Percentiles rank a stretch among this genome's conserved stretches.
Conservation (phyloP, 148 eudicot species). For the Camellia sinensis region DNA sequence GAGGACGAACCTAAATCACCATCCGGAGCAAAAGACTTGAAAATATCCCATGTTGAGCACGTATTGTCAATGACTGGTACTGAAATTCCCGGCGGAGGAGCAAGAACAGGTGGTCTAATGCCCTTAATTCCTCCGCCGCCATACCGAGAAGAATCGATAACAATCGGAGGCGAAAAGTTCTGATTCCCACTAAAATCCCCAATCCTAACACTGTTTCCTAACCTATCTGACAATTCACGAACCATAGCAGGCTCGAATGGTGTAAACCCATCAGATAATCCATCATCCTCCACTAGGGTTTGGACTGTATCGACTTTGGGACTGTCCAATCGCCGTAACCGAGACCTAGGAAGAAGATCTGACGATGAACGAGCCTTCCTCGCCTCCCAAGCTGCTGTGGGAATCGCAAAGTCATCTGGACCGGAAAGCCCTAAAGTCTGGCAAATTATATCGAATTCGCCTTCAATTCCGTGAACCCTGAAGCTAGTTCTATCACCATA, state of each 20-base stretch:
- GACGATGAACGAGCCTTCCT: constrained; percentile 44
- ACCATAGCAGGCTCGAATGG: too few species aligned
- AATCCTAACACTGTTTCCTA: constrained; percentile 17
- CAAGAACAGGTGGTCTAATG: constrained; percentile 53
- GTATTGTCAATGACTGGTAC: constrained; percentile 35
- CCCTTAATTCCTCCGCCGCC: constrained; percentile 61
- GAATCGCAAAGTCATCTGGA: constrained; percentile 72
- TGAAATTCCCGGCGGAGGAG: constrained; percentile 65
- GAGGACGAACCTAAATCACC: constrained; percentile 21
- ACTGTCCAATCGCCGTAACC: background rate
- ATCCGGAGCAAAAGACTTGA: constrained; percentile 48
- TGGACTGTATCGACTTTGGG: constrained; percentile 17
- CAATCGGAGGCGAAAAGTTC: background rate
- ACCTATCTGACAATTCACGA: constrained; percentile 2
- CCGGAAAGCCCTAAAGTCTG: constrained; percentile 50
- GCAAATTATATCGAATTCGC: constrained; percentile 46
- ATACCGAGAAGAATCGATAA: background rate
- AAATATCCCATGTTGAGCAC: constrained; percentile 68
- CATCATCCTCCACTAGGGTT: constrained; percentile 14
- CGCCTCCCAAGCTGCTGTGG: constrained; percentile 51
- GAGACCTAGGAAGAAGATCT: constrained; percentile 22
- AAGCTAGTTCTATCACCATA: constrained; percentile 34
- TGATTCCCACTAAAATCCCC: constrained; percentile 14
- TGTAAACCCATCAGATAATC: constrained; percentile 13
- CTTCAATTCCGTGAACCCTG: constrained; percentile 55